Evolutionary conservation across 768 basidiomycete genomes (phyloP), one percentile per base, ranked within the genome.

Genomic region (Suillus subaureus): DNA sequence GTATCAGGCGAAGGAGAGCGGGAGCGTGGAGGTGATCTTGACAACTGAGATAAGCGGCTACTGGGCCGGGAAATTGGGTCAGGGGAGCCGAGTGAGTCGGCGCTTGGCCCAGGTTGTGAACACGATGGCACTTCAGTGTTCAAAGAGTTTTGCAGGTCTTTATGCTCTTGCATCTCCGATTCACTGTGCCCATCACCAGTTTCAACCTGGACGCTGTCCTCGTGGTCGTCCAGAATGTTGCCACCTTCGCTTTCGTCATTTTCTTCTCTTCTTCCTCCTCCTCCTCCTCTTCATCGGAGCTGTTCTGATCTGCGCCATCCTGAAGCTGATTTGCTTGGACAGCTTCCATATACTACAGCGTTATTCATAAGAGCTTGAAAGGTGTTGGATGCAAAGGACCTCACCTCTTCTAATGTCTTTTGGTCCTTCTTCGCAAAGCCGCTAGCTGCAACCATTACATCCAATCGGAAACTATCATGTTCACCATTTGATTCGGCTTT

Each of bases 391-490:
- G 70, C 70, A 23, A 62, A 61, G 61, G 60, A 72, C 76, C 86
- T 72, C 66, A 96, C 96, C 82, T 95, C 89, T 78, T 96, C 94
- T 63, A 98, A 79, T 49, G 85, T 79, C 72, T 88, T 87, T 83
- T 93, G 88, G 73, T 97, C 90, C 71, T 89, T 90, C 70, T 90
- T 84, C 66, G 88, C 89, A 77, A 97, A 98, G 31, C 97, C 97
- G 80, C 94, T 97, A 3, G 97, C 97, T 58, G 92, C 91, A 7
- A 98, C 96, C 69, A 93, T 85, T 23, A 97, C 89, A 80, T 99
- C 97, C 56, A 98, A 79, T 65, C 85, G 83, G 77, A 94, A 94
- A 26, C 74, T 78, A n/a, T 84, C 83, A 37, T 78, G 80, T 68
- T 84, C 83, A 28, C 71, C 69, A 62, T 73, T 65, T 33, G 63